Conservation (phyloP, 345 rosid genomes). For the Eucalyptus erythrocorys region DNA sequence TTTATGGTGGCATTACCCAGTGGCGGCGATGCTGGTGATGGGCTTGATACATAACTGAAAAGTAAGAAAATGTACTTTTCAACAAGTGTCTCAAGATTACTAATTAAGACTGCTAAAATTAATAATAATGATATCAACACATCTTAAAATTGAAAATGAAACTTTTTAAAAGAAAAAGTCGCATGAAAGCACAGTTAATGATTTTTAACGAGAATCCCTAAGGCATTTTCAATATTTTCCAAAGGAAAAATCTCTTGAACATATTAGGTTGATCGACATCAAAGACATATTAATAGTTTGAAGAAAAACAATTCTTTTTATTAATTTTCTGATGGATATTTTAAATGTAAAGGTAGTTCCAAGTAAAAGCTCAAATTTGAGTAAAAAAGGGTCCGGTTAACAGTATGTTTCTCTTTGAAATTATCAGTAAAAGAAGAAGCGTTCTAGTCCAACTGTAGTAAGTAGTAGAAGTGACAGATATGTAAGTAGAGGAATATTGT, state of each 20-base stretch:
- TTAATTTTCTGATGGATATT: background rate
- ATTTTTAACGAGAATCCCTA: no score
- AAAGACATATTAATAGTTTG: no score
- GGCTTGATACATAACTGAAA: background rate
- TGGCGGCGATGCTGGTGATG: background rate
- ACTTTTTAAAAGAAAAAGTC: no score
- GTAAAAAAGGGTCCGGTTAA: conserved; percentile 19
- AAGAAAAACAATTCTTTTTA: no score
- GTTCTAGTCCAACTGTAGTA: conserved; percentile 43
- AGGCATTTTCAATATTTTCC: no score
- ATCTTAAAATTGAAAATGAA: no score
- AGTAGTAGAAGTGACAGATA: background rate
- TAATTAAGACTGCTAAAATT: background rate
- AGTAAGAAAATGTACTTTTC: background rate
- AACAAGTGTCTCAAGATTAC: background rate
- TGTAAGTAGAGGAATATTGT: background rate
- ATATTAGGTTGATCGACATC: no score
- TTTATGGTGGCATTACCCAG: background rate
- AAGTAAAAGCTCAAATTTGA: conserved; percentile 20
- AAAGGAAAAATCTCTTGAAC: no score
- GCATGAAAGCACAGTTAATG: no score
- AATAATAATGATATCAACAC: background rate
- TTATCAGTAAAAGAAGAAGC: conserved; percentile 15
- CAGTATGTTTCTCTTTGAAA: conserved; percentile 11
- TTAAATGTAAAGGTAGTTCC: conserved; percentile 31